Base-by-base conservation (phyloP, 2,329 filamentous ascomycete genomes). In the Trichophyton verrucosum region DNA sequence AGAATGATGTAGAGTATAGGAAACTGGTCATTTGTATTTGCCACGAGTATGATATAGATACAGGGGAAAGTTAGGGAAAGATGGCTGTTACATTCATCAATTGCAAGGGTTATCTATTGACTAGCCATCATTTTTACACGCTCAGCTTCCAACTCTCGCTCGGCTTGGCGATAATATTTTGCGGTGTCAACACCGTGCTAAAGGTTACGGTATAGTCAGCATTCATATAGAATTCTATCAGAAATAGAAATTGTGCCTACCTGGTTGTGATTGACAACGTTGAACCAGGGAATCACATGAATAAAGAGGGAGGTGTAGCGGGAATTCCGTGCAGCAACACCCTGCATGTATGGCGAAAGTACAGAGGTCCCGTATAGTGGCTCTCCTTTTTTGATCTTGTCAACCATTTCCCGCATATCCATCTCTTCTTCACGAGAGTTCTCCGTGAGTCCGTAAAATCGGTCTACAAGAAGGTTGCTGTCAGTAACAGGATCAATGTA, bases 321-420 rank as follows among this genome's bases (percentile, higher is more conserved):
- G 70, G 91, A 96, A 79, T 99, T 95, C 68, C 94, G 82, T 62
- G 89, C 85, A 59, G 94, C 91, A 44, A 96, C 87, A 63, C 92
- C 94, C 77, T 99, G 94, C 80, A 96, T 87, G 76, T 96, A 89
- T 65, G 91, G 86, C 61, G 86, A 87, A 69, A 96, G 77, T 59
- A 78, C 78, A 69, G 86, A 89, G 69, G 82, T 83, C 70, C 94
- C 94, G 76, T 99, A 99, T 57, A 97, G 80, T 40, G 94, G 82
- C 79, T 95, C 83, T 66, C 92, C 92, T 62, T 82, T 84, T 83
- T 97, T 99, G 73, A 97, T 91, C 77, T 92, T 95, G 74, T 86
- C 83, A 42, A 96, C 91, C 94, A 99, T 99, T 77, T 99, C 94
- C 66, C 84, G 83, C 91, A 97, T 97, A 73, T 99, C 94, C 86